phyloP scores from a whole-genome alignment of 106 monocot genomes.

The Dendrobium catenatum region DNA sequence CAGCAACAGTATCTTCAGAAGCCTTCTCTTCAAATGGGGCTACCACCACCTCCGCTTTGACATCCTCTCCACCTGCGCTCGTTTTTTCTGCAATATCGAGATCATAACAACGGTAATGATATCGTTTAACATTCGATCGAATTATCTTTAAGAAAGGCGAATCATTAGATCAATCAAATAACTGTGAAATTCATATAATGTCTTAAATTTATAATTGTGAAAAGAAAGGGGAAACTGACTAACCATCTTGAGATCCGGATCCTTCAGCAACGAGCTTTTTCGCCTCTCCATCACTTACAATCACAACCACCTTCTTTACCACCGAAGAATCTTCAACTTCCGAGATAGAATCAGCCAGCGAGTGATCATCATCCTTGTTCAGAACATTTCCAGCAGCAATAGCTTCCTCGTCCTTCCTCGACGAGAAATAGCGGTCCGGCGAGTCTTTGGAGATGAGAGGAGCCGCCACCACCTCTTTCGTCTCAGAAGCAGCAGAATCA shows the following conservation, averaged over 20 bases:
- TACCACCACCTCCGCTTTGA: not conserved
- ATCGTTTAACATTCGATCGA: too few relatives aligned
- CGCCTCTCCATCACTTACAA: not conserved
- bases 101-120: not conserved
- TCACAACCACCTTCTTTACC: not conserved
- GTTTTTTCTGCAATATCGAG: not conserved
- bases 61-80: not conserved
- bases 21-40: not conserved
- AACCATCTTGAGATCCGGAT: too few relatives aligned
- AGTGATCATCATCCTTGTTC: not conserved
- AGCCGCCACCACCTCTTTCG: not conserved
- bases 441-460: not conserved
- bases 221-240: too few relatives aligned
- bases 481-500: not conserved
- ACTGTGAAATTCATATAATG: too few relatives aligned
- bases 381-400: not conserved
- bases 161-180: too few relatives aligned
- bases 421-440: conserved; percentile 4
- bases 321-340: not conserved
- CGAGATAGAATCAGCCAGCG: not conserved
- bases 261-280: too few relatives aligned
- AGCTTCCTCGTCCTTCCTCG: conserved; percentile 2
- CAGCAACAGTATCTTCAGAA: not conserved
- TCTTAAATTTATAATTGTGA: too few relatives aligned
- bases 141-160: too few relatives aligned